Percentiles rank a stretch among this genome's conserved stretches.
These are phyloP conservation scores for Cucumis melo DNA, from an alignment of 306 rosid species.

Conservation along the genomic window DNA sequence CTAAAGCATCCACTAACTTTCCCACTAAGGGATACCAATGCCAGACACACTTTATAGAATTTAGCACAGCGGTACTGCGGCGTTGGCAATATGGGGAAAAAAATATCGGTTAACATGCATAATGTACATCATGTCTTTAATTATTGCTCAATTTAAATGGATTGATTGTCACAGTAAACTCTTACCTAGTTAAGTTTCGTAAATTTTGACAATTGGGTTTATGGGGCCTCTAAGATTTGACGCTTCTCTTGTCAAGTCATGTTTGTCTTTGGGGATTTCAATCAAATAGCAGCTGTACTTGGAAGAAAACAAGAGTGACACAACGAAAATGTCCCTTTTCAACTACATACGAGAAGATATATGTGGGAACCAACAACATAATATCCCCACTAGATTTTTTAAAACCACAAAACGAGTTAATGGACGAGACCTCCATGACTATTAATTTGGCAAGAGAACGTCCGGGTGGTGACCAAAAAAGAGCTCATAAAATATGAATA, in stretches of 20 bases:
- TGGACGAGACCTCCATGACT: not conserved
- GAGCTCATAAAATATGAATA: not conserved
- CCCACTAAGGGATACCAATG: conserved; percentile 19
- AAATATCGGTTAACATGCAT: conserved; percentile 15
- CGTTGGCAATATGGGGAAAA: conserved; percentile 10
- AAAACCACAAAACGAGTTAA: conserved; percentile 6
- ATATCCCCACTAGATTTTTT: conserved; percentile 12
- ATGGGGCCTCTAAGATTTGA: conserved; percentile 9
- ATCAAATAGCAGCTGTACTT: conserved; percentile 14
- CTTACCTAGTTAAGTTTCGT: conserved; percentile 11
- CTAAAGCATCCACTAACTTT: conserved; percentile 16
- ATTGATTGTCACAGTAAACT: conserved; percentile 9
- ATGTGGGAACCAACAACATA: conserved; percentile 14
- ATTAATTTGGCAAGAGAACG: not conserved
- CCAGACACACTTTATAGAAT: conserved; percentile 4
- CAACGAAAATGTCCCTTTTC: conserved; percentile 3
- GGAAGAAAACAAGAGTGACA: conserved; percentile 4
- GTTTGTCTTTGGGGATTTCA: conserved; percentile 12
- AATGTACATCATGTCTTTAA: conserved; percentile 14
- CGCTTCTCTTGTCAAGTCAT: conserved; percentile 21
- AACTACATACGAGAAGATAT: conserved; percentile 10
- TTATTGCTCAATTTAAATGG: conserved; percentile 17
- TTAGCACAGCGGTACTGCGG: not conserved
- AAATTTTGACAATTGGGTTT: conserved; percentile 15
- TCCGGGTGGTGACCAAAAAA: not conserved